Evolutionary conservation across 306 rosid genomes (phyloP), one percentile per base, ranked within the genome.

Genomic region (Dalbergia cochinchinensis): DNA sequence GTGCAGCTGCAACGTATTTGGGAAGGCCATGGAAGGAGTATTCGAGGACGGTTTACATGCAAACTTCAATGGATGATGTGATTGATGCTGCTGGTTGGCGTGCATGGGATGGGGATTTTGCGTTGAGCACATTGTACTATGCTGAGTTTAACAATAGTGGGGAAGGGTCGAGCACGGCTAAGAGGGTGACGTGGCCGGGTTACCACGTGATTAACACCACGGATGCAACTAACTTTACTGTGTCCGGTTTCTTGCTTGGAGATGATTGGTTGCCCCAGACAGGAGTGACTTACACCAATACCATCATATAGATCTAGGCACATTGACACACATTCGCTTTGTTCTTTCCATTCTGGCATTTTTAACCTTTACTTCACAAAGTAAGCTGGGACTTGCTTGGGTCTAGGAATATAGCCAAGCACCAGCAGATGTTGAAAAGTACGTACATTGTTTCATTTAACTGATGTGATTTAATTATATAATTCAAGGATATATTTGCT

Each of bases 21-120:
- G 97, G 99, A 4, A 88, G 99, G 78, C 99, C 99, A 0, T 94
- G 99, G 99, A 94, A 94, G 85, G 84, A 85, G 48, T 94, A 87
- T 47, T 94, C 99, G 0, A 71, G 97, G 78, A 94, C 99, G 6
- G 87, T 94, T 60, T 91, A 70, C 53, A 86, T 92, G 97, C 92
- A 90, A 67, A 87, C 79, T 6, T 84, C 8, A 16, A 87, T 94
- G 80, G 95, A 87, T 22, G 48, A 42, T n/a, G 72, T 89, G 82
- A 58, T 94, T 0, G 65, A 85, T 8, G 31, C 53, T 3, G 86
- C 82, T 4, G 99, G 99, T 11, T 91, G 97, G 99, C 85, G 83
- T 1, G 90, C 84, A 16, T 94, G 99, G 99, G 81, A 91, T 65
- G 97, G 92, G 4, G 86, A 89, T 10, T 94, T 91, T 78, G 97